Evolutionary conservation across 2,329 filamentous ascomycete genomes (phyloP).

Genomic region (Fusarium luffae): DNA sequence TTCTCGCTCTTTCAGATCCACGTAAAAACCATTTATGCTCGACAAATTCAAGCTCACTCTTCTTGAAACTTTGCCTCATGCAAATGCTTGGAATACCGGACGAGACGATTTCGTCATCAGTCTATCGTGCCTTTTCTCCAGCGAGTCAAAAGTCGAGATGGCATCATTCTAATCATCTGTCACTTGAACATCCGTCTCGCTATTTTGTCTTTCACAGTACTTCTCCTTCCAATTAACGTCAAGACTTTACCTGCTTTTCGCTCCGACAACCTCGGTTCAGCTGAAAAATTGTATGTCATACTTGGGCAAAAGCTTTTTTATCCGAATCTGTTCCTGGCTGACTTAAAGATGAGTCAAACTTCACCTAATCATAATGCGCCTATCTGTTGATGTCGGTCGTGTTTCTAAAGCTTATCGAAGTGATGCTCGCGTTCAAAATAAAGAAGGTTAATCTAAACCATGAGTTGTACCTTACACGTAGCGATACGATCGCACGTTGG

Average conservation of each 20-base stretch:
- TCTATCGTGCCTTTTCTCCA: too few species aligned
- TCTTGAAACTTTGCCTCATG: neutral
- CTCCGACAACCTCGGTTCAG: too few species aligned
- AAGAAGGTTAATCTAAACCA: neutral
- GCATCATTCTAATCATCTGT: too few species aligned
- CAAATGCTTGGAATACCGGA: neutral
- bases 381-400: neutral
- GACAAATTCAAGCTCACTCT: neutral
- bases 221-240: too few species aligned
- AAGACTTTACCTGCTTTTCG: too few species aligned
- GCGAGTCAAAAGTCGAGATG: too few species aligned
- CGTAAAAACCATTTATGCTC: neutral
- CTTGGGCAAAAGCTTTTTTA: too few species aligned
- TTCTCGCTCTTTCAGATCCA: neutral
- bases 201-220: too few species aligned
- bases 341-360: neutral
- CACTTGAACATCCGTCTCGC: too few species aligned
- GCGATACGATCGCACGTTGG: neutral
- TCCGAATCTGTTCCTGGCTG: neutral
- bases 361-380: neutral
- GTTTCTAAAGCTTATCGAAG: neutral
- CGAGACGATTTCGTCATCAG: too few species aligned
- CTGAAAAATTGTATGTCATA: too few species aligned
- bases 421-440: neutral
- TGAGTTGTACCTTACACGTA: neutral